Evolutionary conservation across 495 filamentous ascomycete genomes (phyloP), one percentile per base, ranked within the genome.

Genomic region (Trypethelium eluteriae): DNA sequence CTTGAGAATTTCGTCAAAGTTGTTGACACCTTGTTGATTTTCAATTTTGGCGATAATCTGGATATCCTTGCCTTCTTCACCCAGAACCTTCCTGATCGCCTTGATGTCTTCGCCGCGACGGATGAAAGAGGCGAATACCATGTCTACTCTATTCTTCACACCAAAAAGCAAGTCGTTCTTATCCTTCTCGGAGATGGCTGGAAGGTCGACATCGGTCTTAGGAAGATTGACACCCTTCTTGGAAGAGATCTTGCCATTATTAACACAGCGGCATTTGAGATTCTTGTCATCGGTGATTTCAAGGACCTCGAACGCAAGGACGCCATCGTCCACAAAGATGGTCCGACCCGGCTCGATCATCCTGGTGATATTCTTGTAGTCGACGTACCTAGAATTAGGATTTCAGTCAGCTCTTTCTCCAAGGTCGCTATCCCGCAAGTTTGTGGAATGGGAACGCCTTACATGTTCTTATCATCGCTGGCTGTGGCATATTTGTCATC

Each of bases 21-120:
- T 98, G 88, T 98, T 97, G 68, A 91, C 87, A 77, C 94, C 94
- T 80, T 98, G 94, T 79, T 96, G 90, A 82, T 98, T 98, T 84
- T 98, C 94, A 72, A 98, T 96, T 86, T 98, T 98, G 82, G 94
- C 92, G 78, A 98, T 96, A 79, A 98, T 97, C 84, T 98, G 95
- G 74, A 98, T 97, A 72, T 95, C 89, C 77, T 88, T 88, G 70
- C 94, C 94, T n/a, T 93, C 91, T 72, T 90, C 83, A 59, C 94
- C 94, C 44, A 98, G 86, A 41, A 97, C 88, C 64, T 90, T 86
- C 68, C 94, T 93, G 78, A 98, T 98, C 67, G 89, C 82, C 69
- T 82, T 86, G 82, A 98, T 96, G 76, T 98, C 94, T 69, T 87
- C 86, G 56, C 89, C 94, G 50, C 87, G 88, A 68, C 94, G 92